Percentiles rank a stretch among this genome's conserved stretches.
Evolutionary conservation across 768 basidiomycete genomes (phyloP).

Genomic region (Fistulinella prunicolor): DNA sequence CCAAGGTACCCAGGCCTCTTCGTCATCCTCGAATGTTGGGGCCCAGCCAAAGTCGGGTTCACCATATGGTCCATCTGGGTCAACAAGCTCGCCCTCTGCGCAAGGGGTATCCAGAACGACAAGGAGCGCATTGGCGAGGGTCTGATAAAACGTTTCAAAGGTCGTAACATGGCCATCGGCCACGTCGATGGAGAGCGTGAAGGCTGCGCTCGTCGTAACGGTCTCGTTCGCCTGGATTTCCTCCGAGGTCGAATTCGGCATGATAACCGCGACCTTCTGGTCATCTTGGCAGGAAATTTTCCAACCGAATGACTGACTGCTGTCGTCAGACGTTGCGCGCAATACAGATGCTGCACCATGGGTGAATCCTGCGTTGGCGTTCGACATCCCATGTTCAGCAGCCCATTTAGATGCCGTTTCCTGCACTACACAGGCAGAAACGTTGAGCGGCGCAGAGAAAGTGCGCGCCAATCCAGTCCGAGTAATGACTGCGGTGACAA

Average conservation of each 20-base stretch:
- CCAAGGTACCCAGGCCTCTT: constrained; percentile 23
- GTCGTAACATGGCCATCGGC: not conserved
- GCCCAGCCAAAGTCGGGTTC: not conserved
- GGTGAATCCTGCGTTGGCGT: not conserved
- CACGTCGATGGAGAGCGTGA: constrained; percentile 8
- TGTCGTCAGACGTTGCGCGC: not conserved
- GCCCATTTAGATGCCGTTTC: constrained; percentile 6
- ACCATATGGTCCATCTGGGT: constrained; percentile 7
- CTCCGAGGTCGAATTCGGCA: constrained; percentile 6
- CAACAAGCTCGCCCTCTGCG: not conserved
- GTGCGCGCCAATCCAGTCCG: constrained; percentile 13
- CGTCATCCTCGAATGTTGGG: constrained; percentile 11
- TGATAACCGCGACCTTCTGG: not conserved
- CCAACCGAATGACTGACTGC: not conserved
- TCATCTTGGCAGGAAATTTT: not conserved
- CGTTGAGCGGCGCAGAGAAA: not conserved
- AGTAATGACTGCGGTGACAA: constrained; percentile 2
- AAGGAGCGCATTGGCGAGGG: constrained; percentile 5
- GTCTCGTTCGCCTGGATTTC: constrained; percentile 2
- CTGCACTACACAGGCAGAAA: not conserved
- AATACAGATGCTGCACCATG: not conserved
- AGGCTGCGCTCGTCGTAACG: constrained; percentile 7
- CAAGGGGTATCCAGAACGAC: not conserved
- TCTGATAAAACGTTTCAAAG: constrained; percentile 16
- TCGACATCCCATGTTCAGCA: not conserved